Percentiles rank a stretch among this genome's conserved stretches.
These are phyloP conservation scores for Hericium erinaceus DNA, from an alignment of 768 basidiomycete genomes.

Conservation along the genomic window DNA sequence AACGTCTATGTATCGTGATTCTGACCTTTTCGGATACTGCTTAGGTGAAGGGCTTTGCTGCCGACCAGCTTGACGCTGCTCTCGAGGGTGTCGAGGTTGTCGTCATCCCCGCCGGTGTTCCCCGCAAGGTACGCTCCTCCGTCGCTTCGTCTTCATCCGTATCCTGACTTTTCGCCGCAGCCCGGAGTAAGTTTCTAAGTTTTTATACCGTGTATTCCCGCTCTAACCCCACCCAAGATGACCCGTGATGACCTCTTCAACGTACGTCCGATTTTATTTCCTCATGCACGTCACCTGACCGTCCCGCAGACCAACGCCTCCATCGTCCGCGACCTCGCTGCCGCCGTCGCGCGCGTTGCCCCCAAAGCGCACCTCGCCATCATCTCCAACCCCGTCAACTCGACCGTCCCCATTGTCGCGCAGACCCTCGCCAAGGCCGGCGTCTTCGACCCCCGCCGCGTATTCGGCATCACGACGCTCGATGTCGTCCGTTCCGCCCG, in stretches of 20 bases:
- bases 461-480: conserved; percentile 97
- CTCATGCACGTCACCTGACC: not conserved
- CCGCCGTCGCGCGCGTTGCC: conserved; percentile 74
- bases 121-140: conserved; percentile 71
- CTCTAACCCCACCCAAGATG: conserved; percentile 52
- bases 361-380: conserved; percentile 91
- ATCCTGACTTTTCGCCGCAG: conserved; percentile 31
- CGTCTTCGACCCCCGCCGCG: conserved; percentile 77
- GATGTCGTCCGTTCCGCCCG: conserved; percentile 95
- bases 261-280: conserved; percentile 34
- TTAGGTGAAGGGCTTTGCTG: conserved; percentile 72
- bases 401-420: conserved; percentile 95
- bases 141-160: conserved; percentile 15
- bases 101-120: conserved; percentile 98
- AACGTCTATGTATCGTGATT: too few relatives aligned
- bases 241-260: conserved; percentile 96
- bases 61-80: conserved; percentile 83
- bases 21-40: too few relatives aligned
- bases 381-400: conserved; percentile 99
- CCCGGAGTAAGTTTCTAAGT: conserved; percentile 60
- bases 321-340: conserved; percentile 93
- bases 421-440: conserved; percentile 85
- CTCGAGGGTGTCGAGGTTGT: conserved; percentile 87
- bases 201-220: conserved; percentile 1
- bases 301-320: conserved; percentile 80